A percentile compares a stretch with the other conserved stretches of the same genome.
phyloP scores from a whole-genome alignment of 108 stramenopile genomes.

The Bacterosira constricta region DNA sequence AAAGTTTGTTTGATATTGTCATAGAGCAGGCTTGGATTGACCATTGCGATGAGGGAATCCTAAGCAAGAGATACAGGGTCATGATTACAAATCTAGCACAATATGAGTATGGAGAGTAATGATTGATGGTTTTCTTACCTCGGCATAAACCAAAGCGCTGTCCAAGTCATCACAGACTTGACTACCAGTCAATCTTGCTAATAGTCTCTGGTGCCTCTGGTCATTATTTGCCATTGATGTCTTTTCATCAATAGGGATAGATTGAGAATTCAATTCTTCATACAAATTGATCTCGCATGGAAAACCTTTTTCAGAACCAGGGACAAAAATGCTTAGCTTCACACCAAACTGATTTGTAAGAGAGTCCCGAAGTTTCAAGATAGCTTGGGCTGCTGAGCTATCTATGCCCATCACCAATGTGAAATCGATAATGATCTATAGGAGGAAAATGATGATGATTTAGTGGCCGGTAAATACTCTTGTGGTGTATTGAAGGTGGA shows the following conservation, averaged over 20 bases:
- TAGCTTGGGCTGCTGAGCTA: slow-evolving; percentile 71
- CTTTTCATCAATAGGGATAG: background rate
- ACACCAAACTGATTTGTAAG: slow-evolving; percentile 51
- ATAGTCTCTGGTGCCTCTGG: background rate
- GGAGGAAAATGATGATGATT: too few relatives aligned
- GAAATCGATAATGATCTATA: slow-evolving; percentile 69
- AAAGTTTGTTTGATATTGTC: slow-evolving; percentile 26
- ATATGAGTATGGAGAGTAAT: background rate
- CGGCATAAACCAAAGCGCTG: slow-evolving; percentile 67
- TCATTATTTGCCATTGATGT: background rate
- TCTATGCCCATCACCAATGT: slow-evolving; percentile 75
- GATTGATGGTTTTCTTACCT: slow-evolving; percentile 33
- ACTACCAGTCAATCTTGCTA: slow-evolving; percentile 23
- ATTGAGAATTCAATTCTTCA: slow-evolving; percentile 24
- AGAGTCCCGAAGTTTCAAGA: slow-evolving; percentile 60
- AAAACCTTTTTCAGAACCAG: slow-evolving; percentile 66
- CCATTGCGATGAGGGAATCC: slow-evolving; percentile 64
- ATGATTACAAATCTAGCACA: background rate
- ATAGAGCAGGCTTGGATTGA: slow-evolving; percentile 47
- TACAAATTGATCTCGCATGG: slow-evolving; percentile 61
- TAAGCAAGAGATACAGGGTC: background rate
- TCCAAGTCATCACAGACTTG: slow-evolving; percentile 65
- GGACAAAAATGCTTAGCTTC: slow-evolving; percentile 58
- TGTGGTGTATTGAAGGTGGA: too few relatives aligned
- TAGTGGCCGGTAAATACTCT: too few relatives aligned